Percentiles rank a stretch among this genome's conserved stretches.
phyloP scores from a whole-genome alignment of 257 asterid genomes.

The Solanum paucissectum region DNA sequence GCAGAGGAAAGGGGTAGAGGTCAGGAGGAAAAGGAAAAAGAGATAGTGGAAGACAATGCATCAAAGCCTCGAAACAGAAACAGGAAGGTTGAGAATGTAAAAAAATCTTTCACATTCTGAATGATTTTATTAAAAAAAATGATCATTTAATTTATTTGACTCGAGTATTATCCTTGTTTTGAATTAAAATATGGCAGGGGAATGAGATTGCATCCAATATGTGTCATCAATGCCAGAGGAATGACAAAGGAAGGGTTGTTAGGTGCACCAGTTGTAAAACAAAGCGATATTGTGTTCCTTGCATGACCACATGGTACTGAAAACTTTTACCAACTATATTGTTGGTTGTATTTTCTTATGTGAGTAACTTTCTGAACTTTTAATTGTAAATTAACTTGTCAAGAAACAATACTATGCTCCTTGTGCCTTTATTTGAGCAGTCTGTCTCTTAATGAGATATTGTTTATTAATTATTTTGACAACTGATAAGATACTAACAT shows the following conservation, averaged over 20 bases:
- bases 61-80: neutral
- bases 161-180: neutral
- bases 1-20: too few species aligned
- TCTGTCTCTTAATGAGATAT: neutral
- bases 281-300: conserved; percentile 60
- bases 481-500: conserved; percentile 14
- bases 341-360: neutral
- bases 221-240: conserved; percentile 90
- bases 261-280: conserved; percentile 44
- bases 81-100: conserved; percentile 3
- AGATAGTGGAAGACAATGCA: neutral
- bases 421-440: neutral
- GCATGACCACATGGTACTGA: conserved; percentile 62
- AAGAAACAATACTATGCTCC: neutral
- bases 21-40: too few species aligned
- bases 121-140: neutral
- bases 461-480: conserved; percentile 5
- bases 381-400: neutral
- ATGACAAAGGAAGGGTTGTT: conserved; percentile 70
- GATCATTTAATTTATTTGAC: neutral
- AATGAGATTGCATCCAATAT: conserved; percentile 19
- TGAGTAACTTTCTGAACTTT: neutral
- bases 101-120: neutral
- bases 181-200: neutral
- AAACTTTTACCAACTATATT: neutral